These are phyloP conservation scores for Cinchona pubescens DNA, from an alignment of 257 asterid genomes.

Conservation along the genomic window DNA sequence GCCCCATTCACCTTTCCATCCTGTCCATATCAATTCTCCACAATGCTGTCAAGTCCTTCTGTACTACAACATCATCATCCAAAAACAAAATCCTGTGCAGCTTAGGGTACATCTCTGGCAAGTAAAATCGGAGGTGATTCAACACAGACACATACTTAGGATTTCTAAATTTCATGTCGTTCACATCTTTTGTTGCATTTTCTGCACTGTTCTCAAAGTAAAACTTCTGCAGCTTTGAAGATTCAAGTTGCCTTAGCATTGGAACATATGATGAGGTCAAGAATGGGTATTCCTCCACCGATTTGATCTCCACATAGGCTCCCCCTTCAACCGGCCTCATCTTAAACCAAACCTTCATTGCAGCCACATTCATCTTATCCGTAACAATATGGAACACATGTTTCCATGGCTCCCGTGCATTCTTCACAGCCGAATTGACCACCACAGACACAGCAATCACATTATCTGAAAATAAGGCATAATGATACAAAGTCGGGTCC, in stretches of 20 bases:
- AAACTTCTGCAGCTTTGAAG: conserved; percentile 53
- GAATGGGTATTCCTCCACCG: conserved; percentile 65
- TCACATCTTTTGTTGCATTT: conserved; percentile 68
- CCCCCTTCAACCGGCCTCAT: conserved; percentile 85
- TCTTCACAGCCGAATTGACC: conserved; percentile 77
- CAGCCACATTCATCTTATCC: conserved; percentile 85
- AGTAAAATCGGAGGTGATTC: conserved; percentile 85
- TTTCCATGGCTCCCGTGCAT: conserved; percentile 88
- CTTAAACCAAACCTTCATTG: conserved; percentile 95
- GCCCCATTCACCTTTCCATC: conserved; percentile 92
- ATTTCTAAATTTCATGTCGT: conserved; percentile 62
- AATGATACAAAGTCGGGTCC: conserved; percentile 86
- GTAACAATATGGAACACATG: conserved; percentile 89
- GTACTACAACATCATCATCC: conserved; percentile 94
- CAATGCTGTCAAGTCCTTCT: conserved; percentile 84
- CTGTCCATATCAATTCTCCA: conserved; percentile 87
- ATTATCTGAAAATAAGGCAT: conserved; percentile 86
- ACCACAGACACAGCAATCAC: conserved; percentile 91
- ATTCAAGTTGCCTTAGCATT: conserved; percentile 63
- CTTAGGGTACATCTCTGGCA: conserved; percentile 86
- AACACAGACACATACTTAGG: conserved; percentile 80
- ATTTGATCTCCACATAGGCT: conserved; percentile 80
- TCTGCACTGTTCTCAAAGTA: conserved; percentile 79
- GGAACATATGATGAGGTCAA: conserved; percentile 76
- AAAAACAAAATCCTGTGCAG: conserved; percentile 75